Conservation (phyloP, 2,329 filamentous ascomycete genomes). For the Lachnellula suecica region DNA sequence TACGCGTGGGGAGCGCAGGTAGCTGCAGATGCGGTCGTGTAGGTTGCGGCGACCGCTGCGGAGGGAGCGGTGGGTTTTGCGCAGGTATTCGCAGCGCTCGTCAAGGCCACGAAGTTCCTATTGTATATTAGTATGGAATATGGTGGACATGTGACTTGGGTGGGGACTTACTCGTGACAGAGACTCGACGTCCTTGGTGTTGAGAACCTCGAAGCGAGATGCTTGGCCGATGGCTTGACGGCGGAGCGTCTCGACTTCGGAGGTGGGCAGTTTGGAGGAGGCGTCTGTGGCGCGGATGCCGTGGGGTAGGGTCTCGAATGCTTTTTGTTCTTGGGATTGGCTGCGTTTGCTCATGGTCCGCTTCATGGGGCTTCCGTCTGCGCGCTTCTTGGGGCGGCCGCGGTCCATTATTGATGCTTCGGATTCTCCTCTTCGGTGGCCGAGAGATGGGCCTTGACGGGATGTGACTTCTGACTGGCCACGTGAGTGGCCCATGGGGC, state of each 20-base stretch:
- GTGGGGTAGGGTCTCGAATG: conserved; percentile 60
- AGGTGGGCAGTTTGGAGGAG: conserved; percentile 42
- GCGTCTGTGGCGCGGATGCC: conserved; percentile 58
- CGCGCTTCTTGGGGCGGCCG: conserved; percentile 57
- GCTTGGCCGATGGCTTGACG: conserved; percentile 63
- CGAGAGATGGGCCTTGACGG: conserved; percentile 24
- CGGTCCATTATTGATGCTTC: conserved; percentile 62
- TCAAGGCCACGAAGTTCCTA: conserved; percentile 75
- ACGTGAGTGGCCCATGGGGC: conserved; percentile 18
- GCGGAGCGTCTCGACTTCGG: conserved; percentile 52
- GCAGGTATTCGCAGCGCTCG: conserved; percentile 75
- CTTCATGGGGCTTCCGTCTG: conserved; percentile 38
- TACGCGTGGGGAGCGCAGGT: conserved; percentile 68
- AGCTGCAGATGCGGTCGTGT: conserved; percentile 74
- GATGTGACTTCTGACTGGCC: conserved; percentile 25
- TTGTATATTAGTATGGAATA: conserved; percentile 6
- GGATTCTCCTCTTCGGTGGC: conserved; percentile 54
- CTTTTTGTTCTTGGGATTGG: conserved; percentile 47
- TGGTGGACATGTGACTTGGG: neutral
- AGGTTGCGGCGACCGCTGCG: conserved; percentile 74
- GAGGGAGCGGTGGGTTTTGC: conserved; percentile 73
- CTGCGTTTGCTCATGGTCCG: conserved; percentile 27
- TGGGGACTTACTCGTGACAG: conserved; percentile 57
- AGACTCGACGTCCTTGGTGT: conserved; percentile 59
- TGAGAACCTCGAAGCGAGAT: conserved; percentile 63